These are phyloP conservation scores for Dothistroma pini DNA, from an alignment of 2,329 filamentous ascomycete genomes.

Conservation along the genomic window DNA sequence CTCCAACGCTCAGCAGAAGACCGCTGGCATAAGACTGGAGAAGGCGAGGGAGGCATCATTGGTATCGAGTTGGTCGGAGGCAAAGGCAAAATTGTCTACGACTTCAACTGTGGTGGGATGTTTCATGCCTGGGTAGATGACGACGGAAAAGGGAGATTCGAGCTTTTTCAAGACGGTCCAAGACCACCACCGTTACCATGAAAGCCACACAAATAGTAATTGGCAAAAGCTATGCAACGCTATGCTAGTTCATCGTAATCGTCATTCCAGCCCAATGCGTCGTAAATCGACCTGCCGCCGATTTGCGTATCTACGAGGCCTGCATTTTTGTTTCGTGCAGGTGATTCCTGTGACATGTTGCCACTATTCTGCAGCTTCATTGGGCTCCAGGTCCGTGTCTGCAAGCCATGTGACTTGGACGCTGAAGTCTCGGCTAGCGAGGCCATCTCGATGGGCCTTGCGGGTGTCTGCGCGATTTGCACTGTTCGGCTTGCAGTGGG, in stretches of 20 bases:
- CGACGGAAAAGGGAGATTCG: conserved; percentile 49
- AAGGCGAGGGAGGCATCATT: conserved; percentile 83
- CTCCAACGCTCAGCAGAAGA: conserved; percentile 70
- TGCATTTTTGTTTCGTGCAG: not conserved
- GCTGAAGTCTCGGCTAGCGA: conserved; percentile 14
- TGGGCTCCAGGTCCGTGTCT: conserved; percentile 9
- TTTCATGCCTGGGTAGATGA: conserved; percentile 74
- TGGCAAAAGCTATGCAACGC: conserved; percentile 2
- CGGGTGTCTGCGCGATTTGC: conserved; percentile 17
- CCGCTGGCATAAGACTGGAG: conserved; percentile 68
- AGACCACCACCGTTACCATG: conserved; percentile 1
- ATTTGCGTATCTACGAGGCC: not conserved
- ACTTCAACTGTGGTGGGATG: conserved; percentile 86
- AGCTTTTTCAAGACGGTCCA: conserved; percentile 18
- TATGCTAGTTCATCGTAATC: conserved; percentile 39
- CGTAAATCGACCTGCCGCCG: conserved; percentile 36
- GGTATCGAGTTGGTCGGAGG: conserved; percentile 62
- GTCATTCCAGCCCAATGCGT: conserved; percentile 47
- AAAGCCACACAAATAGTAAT: not conserved
- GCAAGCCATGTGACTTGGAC: not conserved
- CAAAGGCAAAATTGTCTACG: conserved; percentile 61
- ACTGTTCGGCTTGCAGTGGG: conserved; percentile 19
- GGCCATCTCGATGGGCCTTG: conserved; percentile 19
- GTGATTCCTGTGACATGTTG: not conserved
- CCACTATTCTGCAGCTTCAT: not conserved